Evolutionary conservation across 495 filamentous ascomycete genomes (phyloP).

Genomic region (Tuber borchii): DNA sequence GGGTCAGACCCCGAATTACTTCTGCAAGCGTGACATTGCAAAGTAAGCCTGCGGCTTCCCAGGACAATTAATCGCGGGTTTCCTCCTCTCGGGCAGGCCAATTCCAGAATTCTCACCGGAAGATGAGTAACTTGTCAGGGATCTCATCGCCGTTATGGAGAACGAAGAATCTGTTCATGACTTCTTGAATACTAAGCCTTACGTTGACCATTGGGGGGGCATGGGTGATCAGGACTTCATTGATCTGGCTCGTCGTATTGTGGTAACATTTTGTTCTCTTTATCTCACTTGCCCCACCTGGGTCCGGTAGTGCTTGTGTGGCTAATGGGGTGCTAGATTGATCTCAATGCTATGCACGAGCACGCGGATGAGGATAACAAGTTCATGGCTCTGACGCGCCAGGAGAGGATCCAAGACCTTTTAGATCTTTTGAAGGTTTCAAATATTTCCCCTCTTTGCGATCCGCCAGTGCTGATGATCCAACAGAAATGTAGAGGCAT

Average conservation of each 20-base stretch:
- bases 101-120: neutral
- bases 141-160: conserved; percentile 20
- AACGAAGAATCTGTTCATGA: conserved; percentile 21
- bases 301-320: neutral
- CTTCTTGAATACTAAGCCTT: conserved; percentile 29
- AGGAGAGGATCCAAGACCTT: neutral
- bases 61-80: neutral
- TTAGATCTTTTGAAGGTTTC: neutral
- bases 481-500: conserved; percentile 34
- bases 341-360: neutral
- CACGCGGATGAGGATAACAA: neutral
- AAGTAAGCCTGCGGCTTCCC: neutral
- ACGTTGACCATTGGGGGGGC: conserved; percentile 25
- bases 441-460: neutral
- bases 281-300: neutral
- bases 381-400: neutral
- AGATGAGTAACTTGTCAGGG: conserved; percentile 11
- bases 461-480: neutral
- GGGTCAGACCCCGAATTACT: neutral
- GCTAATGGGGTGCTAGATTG: neutral
- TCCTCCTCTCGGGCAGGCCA: neutral
- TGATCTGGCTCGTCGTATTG: conserved; percentile 11
- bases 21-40: neutral
- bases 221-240: conserved; percentile 20
- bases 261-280: neutral